Conservation (phyloP, 805 yeast species). For the Candida oleophila region DNA sequence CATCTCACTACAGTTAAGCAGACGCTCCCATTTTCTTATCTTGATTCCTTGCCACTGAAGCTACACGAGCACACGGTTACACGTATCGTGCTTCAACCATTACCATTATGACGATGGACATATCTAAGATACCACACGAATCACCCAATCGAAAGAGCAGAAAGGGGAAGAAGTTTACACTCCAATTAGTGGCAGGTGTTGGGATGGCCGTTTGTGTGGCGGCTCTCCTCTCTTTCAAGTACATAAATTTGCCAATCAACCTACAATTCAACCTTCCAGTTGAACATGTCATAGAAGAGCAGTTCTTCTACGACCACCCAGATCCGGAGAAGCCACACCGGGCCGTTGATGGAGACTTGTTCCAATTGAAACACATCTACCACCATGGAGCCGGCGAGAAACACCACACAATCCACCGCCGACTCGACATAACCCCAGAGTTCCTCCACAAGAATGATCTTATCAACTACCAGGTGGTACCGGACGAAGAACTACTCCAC, state of each 20-base stretch:
- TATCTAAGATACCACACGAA: not conserved
- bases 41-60: not conserved
- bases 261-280: no score
- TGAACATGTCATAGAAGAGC: no score
- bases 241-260: no score
- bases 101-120: not conserved
- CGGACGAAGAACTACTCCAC: not conserved
- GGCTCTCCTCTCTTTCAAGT: not conserved
- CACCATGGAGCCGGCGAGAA: constrained; percentile 56
- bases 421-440: constrained; percentile 50
- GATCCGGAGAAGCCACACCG: not conserved
- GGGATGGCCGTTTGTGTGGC: not conserved
- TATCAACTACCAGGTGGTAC: not conserved
- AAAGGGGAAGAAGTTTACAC: not conserved
- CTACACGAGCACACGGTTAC: not conserved
- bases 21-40: not conserved
- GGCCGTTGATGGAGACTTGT: constrained; percentile 1
- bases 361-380: constrained; percentile 53
- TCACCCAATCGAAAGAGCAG: not conserved
- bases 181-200: not conserved
- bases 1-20: not conserved
- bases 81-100: not conserved
- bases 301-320: not conserved
- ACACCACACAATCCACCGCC: constrained; percentile 41
- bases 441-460: constrained; percentile 23